phyloP scores from a whole-genome alignment of 1,284 basidiomycete genomes.

The Mycena sp. region DNA sequence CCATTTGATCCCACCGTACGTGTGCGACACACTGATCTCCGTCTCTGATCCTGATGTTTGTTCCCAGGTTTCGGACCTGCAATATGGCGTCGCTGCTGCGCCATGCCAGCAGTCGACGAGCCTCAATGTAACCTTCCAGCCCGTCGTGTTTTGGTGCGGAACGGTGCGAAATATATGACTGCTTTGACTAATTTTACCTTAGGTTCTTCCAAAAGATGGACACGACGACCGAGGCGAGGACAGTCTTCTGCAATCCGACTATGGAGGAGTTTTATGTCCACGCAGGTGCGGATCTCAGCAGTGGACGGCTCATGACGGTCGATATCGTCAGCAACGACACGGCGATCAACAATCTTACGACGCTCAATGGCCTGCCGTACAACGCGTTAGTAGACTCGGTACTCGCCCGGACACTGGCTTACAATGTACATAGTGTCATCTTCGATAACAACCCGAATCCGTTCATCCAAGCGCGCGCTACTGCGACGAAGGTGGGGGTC shows the following conservation, averaged over 20 bases:
- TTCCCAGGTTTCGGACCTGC: slow-evolving; percentile 18
- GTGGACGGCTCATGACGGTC: slow-evolving; percentile 16
- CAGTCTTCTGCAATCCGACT: slow-evolving; percentile 23
- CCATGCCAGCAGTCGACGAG: neutral
- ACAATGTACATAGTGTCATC: slow-evolving; percentile 49
- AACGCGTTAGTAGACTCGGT: slow-evolving; percentile 18
- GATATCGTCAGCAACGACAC: slow-evolving; percentile 12
- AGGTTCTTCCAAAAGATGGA: slow-evolving; percentile 23
- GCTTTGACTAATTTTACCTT: neutral
- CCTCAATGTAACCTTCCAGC: slow-evolving; percentile 6
- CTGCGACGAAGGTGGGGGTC: slow-evolving; percentile 55
- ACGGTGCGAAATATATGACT: neutral
- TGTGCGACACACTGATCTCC: neutral
- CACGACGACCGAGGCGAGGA: neutral
- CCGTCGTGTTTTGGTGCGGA: slow-evolving; percentile 27
- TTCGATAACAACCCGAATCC: slow-evolving; percentile 51
- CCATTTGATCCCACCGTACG: slow-evolving; percentile 22
- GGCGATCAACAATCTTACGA: slow-evolving; percentile 7
- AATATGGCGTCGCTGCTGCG: slow-evolving; percentile 23
- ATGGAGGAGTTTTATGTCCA: slow-evolving; percentile 22
- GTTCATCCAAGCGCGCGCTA: slow-evolving; percentile 60
- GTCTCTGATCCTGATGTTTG: neutral
- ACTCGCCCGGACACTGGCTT: neutral
- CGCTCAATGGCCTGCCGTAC: slow-evolving; percentile 13
- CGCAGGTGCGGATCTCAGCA: slow-evolving; percentile 24